Evolutionary conservation across 2,329 filamentous ascomycete species (phyloP).

Genomic region (Sporothrix curviconia): DNA sequence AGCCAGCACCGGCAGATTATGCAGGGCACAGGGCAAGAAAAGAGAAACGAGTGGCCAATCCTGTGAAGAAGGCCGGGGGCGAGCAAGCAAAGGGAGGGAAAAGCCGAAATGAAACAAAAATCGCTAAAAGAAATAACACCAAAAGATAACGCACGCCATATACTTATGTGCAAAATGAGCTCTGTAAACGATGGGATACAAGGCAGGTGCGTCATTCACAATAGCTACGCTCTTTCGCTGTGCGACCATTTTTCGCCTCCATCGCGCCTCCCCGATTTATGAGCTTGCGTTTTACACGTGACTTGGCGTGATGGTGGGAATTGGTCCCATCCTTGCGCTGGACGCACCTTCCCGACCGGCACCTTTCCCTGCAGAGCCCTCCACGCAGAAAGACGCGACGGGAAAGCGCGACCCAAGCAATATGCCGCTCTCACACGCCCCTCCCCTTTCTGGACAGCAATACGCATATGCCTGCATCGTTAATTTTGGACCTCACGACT

Average conservation of each 20-base stretch:
- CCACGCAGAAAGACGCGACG: neutral
- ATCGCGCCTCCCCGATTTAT: neutral
- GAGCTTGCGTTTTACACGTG: constrained; percentile 1
- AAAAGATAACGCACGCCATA: neutral
- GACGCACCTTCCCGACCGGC: constrained; percentile 3
- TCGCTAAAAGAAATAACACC: too few species aligned
- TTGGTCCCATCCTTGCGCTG: neutral
- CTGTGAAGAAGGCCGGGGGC: too few species aligned
- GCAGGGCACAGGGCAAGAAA: neutral
- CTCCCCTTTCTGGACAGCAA: neutral
- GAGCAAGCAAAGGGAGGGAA: neutral
- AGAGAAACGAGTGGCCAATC: too few species aligned
- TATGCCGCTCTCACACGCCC: neutral
- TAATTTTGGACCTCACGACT: neutral
- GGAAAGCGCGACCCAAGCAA: neutral
- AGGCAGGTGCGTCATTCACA: too few species aligned
- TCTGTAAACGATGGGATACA: too few species aligned
- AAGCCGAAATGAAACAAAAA: neutral
- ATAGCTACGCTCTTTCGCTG: too few species aligned
- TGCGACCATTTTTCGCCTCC: neutral
- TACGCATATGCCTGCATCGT: neutral
- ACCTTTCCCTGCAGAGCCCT: neutral
- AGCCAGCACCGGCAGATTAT: neutral
- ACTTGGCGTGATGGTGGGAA: constrained; percentile 5
- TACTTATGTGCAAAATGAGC: neutral